Evolutionary conservation across 179 eudicot species (phyloP), one percentile per base, ranked within the genome.

Genomic region (Vitellaria paradoxa): DNA sequence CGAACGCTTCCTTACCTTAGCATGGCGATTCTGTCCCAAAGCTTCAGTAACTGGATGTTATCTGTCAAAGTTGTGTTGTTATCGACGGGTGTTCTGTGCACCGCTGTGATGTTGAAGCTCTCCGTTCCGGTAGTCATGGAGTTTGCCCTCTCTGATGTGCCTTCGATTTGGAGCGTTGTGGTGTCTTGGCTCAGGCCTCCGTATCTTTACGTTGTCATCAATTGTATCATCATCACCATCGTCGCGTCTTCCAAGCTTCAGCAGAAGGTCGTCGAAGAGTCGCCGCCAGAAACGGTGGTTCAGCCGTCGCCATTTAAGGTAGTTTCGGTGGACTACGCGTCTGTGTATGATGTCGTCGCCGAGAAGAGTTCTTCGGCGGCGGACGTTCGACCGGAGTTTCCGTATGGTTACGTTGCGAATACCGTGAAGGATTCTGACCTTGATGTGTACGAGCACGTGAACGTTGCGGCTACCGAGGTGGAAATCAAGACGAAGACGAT

Each of bases 161-260:
- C 90, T 8, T 57, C 65, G 5, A 49, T 87, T 9, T 87, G 83
- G 79, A 80, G 81, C 42, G 20, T 67, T 0, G 61, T 80, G 2
- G 70, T 80, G 24, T 79, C 88, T 15, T 91, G 91, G 92, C 86
- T 92, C 11, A 79, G 70, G 79, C 97, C 93, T 0, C 96, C 97
- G 6, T 92, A 88, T 24, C 77, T 92, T 3, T 92, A 92, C 85
- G 83, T 92, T 42, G 83, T 92, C 68, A 81, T 92, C 81, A 92
- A 92, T 79, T 86, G 87, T 77, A 92, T 92, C 81, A 92, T 92
- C 76, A 80, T 92, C 83, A 83, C 90, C 61, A 88, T 92, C 61
- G 90, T 91, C 40, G 97, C 97, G 1, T 84, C 92, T 21, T 89
- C 97, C 9, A 91, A 89, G 85, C 84, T 91, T 2, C 90, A 86